These are phyloP conservation scores for Macadamia tetraphylla DNA, from an alignment of 164 flowering plant species.

Conservation along the genomic window DNA sequence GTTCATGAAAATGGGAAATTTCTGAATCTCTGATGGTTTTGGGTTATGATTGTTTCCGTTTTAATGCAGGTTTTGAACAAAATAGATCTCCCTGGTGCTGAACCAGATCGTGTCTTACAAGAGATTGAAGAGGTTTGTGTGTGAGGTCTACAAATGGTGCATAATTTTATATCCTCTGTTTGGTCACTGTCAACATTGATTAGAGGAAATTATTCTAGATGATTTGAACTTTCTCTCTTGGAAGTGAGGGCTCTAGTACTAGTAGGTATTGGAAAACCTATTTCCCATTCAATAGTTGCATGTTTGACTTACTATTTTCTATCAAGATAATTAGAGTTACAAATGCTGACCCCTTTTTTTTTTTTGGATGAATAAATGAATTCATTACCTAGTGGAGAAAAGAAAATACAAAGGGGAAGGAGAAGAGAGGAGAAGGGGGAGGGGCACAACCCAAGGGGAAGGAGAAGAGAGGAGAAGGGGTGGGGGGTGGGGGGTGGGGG, in stretches of 20 bases:
- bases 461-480: too few species aligned
- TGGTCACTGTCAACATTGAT: slow-evolving; percentile 4
- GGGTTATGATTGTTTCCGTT: background rate
- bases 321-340: background rate
- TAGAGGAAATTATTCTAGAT: background rate
- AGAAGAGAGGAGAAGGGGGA: too few species aligned
- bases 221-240: background rate
- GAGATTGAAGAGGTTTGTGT: slow-evolving; percentile 96
- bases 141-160: background rate
- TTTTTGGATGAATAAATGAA: too few species aligned
- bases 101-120: slow-evolving; percentile 63
- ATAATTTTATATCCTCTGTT: slow-evolving; percentile 5
- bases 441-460: too few species aligned
- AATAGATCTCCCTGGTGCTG: slow-evolving; percentile 99
- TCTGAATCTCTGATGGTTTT: too few species aligned
- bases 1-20: too few species aligned
- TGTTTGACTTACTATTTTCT: background rate
- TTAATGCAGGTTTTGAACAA: slow-evolving; percentile 81
- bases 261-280: background rate
- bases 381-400: too few species aligned
- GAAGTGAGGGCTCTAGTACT: background rate
- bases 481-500: too few species aligned
- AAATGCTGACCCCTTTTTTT: background rate
- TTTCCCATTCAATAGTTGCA: background rate
- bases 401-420: too few species aligned